A percentile compares a stretch with the other conserved stretches of the same genome.
Conservation (phyloP, 2,329 filamentous ascomycete species). For the Fusarium multiceps region DNA sequence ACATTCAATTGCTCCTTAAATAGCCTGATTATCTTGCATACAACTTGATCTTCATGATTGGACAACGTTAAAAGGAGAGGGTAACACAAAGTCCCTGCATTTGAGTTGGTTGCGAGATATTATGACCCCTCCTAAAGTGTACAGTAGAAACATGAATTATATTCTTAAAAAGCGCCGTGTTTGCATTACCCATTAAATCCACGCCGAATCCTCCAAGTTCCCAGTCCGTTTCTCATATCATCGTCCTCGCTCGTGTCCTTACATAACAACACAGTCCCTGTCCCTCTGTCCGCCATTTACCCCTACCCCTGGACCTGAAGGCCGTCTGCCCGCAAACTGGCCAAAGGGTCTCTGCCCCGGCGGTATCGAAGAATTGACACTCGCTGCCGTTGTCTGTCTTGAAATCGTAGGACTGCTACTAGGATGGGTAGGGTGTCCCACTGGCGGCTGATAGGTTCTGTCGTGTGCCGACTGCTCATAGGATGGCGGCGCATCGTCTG, state of each 20-base stretch:
- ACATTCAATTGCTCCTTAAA: not conserved
- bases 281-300: conserved; percentile 24
- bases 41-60: not conserved
- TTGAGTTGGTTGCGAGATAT: not conserved
- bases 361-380: conserved; percentile 12
- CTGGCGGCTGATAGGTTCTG: conserved; percentile 62
- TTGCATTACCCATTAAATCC: conserved; percentile 10
- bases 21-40: not conserved
- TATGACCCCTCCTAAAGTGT: not conserved
- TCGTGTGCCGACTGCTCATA: conserved; percentile 68
- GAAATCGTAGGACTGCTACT: conserved; percentile 48
- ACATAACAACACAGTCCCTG: conserved; percentile 37
- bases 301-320: conserved; percentile 35
- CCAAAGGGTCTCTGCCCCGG: conserved; percentile 35
- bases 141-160: not conserved
- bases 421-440: conserved; percentile 63
- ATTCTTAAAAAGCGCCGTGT: conserved; percentile 13
- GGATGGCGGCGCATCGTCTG: conserved; percentile 66
- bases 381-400: conserved; percentile 41
- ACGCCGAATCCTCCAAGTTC: not conserved
- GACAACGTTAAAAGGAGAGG: not conserved
- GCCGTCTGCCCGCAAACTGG: conserved; percentile 40
- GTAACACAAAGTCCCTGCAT: not conserved
- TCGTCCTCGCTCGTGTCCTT: not conserved
- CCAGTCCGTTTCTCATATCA: not conserved